These are phyloP conservation scores for Penicillium fimorum DNA, from an alignment of 495 filamentous ascomycete species.

Conservation along the genomic window DNA sequence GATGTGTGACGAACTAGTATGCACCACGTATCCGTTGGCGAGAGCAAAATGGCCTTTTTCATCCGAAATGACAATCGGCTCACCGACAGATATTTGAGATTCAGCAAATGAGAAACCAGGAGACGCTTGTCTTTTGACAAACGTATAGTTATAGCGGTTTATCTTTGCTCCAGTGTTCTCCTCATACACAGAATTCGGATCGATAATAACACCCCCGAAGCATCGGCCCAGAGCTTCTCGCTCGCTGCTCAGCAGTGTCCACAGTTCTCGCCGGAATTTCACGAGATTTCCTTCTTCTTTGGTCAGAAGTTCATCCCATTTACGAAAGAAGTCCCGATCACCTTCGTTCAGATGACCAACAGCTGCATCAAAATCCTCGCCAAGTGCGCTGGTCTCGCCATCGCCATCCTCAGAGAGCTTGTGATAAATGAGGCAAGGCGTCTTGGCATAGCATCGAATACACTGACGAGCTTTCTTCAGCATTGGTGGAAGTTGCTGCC, in stretches of 20 bases:
- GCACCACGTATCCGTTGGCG: constrained; percentile 82
- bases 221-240: constrained; percentile 82
- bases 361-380: constrained; percentile 70
- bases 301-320: constrained; percentile 90
- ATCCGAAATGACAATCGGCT: constrained; percentile 95
- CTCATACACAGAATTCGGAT: constrained; percentile 70
- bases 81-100: constrained; percentile 83
- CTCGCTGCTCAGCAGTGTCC: constrained; percentile 90
- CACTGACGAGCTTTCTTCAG: constrained; percentile 74
- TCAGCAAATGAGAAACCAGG: constrained; percentile 77
- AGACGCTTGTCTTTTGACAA: constrained; percentile 61
- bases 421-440: constrained; percentile 89
- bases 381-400: constrained; percentile 73
- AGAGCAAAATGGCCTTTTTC: constrained; percentile 93
- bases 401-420: constrained; percentile 83
- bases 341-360: constrained; percentile 68
- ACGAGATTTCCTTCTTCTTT: constrained; percentile 89
- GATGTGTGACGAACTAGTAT: constrained; percentile 69
- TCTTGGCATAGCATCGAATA: constrained; percentile 80
- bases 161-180: constrained; percentile 70
- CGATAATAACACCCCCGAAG: constrained; percentile 71
- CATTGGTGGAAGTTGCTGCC: constrained; percentile 80
- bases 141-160: constrained; percentile 83
- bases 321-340: constrained; percentile 82
- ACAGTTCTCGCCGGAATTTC: constrained; percentile 81